Evolutionary conservation across 1,139 yeast species (phyloP).

Genomic region (Diutina siamensis): DNA sequence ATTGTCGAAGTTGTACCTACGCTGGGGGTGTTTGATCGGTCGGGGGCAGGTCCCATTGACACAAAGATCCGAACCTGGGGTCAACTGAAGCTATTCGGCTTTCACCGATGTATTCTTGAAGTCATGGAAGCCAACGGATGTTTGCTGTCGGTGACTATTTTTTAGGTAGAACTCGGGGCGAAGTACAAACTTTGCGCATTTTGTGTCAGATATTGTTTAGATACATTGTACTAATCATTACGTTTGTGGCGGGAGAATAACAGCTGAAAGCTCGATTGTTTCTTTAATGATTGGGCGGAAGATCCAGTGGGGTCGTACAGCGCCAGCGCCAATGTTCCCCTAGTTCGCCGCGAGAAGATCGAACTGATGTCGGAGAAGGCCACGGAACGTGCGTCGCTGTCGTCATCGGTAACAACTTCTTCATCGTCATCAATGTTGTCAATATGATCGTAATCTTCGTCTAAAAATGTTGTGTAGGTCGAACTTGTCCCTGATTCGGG

Average conservation of each 20-base stretch:
- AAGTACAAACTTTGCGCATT: no score
- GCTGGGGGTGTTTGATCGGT: not conserved
- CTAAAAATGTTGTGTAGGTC: not conserved
- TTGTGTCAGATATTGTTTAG: not conserved
- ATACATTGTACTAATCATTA: not conserved
- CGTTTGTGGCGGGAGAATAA: not conserved
- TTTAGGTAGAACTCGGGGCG: not conserved
- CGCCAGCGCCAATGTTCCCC: not conserved
- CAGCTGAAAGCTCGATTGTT: no score
- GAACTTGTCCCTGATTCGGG: not conserved
- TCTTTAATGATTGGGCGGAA: no score
- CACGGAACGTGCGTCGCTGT: not conserved
- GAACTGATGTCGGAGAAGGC: not conserved
- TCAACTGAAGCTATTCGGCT: constrained; percentile 37
- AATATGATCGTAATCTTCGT: not conserved
- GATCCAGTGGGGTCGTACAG: no score
- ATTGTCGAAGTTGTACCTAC: constrained; percentile 16
- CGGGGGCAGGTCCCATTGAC: not conserved
- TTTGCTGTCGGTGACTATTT: constrained; percentile 23
- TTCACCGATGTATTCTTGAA: constrained; percentile 39
- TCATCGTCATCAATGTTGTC: not conserved
- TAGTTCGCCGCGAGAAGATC: not conserved
- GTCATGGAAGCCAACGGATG: constrained; percentile 32
- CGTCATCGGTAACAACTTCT: not conserved
- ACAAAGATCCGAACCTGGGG: constrained; percentile 32